Evolutionary conservation across 2,329 filamentous ascomycete genomes (phyloP), one percentile per base, ranked within the genome.

Genomic region (Monilinia aucupariae): DNA sequence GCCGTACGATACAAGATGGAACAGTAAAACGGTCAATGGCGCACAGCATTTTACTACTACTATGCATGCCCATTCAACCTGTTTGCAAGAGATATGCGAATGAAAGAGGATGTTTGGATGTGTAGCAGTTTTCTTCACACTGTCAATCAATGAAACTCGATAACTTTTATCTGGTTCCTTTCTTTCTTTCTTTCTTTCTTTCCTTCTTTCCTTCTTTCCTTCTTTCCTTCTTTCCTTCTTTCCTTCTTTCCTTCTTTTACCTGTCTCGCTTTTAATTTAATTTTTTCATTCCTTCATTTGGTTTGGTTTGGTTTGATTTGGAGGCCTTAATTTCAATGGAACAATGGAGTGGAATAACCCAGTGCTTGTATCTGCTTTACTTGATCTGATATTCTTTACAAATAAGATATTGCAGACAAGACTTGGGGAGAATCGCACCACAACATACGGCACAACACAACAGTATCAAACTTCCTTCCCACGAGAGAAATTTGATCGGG

Each of bases 51-150:
- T 45, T 22, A 34, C 30, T 37, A 32, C 43, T 25, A 37, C 4
- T 27, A 48, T 27, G 45, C 45, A 48, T 17, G 22, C 41, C 22
- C 41, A 56, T 45, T 34, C 27, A 47, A 6, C 30, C 17, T 47
- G 54, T 47, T 58, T 47, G n/a, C 41, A 58, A 12, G 30, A 58
- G n/a, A 58, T 47, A 58, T 37, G 37, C 30, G n/a, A 58, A 47
- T 20, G n/a, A 47, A 25, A 34, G 41, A 25, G 25, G 41, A 47
- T 37, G 30, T 47, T 58, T 47, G 30, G 30, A 20, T 27, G 27
- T 56, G 54, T 58, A 47, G 48, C 15, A 47, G 30, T 47, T 47
- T 47, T 45, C 15, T 45, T 45, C 22, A 15, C n/a, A 47, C 41
- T 17, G 25, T 56, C 54, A 58, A 34, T 56, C 54, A 58, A 58